Conservation (phyloP, 306 rosid species). For the Hippophae tibetana region DNA sequence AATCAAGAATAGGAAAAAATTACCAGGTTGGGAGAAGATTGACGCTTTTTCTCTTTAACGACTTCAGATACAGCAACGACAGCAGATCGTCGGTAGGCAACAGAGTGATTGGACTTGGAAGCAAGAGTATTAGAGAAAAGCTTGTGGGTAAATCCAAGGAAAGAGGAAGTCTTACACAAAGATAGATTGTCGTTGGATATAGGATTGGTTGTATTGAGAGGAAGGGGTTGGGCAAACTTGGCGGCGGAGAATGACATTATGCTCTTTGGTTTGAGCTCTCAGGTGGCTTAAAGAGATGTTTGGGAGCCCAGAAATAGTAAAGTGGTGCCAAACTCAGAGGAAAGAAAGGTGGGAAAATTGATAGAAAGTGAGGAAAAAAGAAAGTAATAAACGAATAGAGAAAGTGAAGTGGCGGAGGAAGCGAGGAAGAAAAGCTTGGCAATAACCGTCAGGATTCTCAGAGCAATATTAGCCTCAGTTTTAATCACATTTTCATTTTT, state of each 20-base stretch:
- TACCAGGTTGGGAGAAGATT: conserved; percentile 56
- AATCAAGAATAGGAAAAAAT: neutral
- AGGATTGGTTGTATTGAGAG: conserved; percentile 33
- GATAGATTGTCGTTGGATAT: conserved; percentile 69
- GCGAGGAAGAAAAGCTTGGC: conserved; percentile 47
- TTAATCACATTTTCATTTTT: no score
- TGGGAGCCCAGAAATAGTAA: conserved; percentile 7
- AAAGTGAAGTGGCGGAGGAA: conserved; percentile 47
- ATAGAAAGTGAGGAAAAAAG: neutral
- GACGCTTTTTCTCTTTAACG: conserved; percentile 42
- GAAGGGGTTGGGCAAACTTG: conserved; percentile 44
- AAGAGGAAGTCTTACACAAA: conserved; percentile 29
- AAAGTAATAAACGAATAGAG: conserved; percentile 3
- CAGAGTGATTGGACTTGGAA: conserved; percentile 16
- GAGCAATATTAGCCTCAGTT: no score
- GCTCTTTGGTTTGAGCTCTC: neutral
- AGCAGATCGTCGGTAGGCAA: conserved; percentile 35
- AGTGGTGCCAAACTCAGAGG: neutral
- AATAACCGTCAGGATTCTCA: conserved; percentile 35
- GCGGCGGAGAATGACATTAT: conserved; percentile 66
- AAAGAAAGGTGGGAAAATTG: conserved; percentile 2
- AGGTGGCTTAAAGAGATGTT: neutral
- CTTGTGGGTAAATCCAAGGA: conserved; percentile 58
- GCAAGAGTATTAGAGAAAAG: conserved; percentile 37
- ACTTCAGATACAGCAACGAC: conserved; percentile 55